Evolutionary conservation across 192 early-diverging fungal species (phyloP).

Genomic region (Funneliformis geosporum): DNA sequence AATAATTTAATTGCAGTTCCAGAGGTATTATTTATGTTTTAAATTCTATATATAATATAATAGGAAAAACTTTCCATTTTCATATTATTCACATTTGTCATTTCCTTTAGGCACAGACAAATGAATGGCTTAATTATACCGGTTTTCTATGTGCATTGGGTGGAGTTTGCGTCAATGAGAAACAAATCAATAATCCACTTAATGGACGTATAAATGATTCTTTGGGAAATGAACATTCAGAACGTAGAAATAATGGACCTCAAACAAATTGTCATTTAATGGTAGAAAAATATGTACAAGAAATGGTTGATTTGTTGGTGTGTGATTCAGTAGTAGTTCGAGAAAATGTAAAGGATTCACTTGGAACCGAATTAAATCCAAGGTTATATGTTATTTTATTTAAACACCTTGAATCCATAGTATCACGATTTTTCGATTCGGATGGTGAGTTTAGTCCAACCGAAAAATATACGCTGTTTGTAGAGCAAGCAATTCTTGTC

Average conservation of each 20-base stretch:
- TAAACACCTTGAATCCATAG: conserved; percentile 55
- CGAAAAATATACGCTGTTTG: conserved; percentile 67
- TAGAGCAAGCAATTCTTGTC: conserved; percentile 74
- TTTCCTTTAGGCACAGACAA: conserved; percentile 30
- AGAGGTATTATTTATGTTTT: not conserved
- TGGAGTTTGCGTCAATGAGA: conserved; percentile 61
- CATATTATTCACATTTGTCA: not conserved
- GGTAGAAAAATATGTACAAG: conserved; percentile 69
- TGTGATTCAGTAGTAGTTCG: conserved; percentile 75
- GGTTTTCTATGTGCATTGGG: conserved; percentile 81
- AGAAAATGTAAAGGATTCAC: conserved; percentile 75
- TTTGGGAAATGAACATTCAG: not conserved
- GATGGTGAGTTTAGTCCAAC: conserved; percentile 57
- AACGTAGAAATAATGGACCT: not conserved
- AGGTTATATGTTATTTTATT: conserved; percentile 66
- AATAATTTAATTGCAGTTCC: not conserved
- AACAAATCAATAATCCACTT: not conserved
- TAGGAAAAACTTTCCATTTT: not conserved
- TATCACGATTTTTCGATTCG: conserved; percentile 60
- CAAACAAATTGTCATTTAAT: conserved; percentile 48
- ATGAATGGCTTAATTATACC: conserved; percentile 82
- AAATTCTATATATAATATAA: not conserved
- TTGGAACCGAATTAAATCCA: conserved; percentile 73
- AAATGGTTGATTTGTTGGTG: conserved; percentile 71
- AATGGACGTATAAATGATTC: not conserved